These are phyloP conservation scores for Hymenoscyphus fructigenus DNA, from an alignment of 2,329 filamentous ascomycete species.

Conservation along the genomic window DNA sequence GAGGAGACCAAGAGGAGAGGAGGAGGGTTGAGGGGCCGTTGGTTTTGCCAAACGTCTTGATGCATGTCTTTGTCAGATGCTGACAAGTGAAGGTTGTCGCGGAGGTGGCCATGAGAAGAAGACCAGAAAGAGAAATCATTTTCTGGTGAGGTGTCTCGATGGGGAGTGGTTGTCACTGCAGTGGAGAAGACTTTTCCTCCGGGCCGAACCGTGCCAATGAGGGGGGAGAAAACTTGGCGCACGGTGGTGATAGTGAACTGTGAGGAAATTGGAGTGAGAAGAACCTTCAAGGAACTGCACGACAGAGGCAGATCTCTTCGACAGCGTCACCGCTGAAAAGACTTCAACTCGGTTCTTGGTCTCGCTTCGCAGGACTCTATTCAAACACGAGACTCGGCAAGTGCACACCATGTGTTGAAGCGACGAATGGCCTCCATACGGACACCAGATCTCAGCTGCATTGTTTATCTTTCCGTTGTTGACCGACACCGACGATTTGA, in stretches of 20 bases:
- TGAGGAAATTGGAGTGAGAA: neutral
- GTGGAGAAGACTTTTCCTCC: neutral
- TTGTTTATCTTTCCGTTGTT: neutral
- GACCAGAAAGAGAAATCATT: too few species aligned
- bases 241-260: neutral
- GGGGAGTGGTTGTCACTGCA: neutral
- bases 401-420: neutral
- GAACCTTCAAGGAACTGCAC: neutral
- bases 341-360: conserved; percentile 1
- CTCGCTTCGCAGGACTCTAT: neutral
- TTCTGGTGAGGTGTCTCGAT: conserved; percentile 1
- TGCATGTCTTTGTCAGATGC: conserved; percentile 1
- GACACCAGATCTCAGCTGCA: neutral
- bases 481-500: neutral
- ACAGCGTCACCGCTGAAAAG: neutral
- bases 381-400: neutral
- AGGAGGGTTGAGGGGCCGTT: neutral
- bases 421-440: neutral
- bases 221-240: neutral
- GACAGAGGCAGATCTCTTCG: neutral
- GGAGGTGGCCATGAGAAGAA: neutral
- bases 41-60: neutral
- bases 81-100: neutral
- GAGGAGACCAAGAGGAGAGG: neutral
- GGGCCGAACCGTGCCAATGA: conserved; percentile 4